phyloP scores from a whole-genome alignment of 345 rosid species.

The Eucalyptus cloeziana region DNA sequence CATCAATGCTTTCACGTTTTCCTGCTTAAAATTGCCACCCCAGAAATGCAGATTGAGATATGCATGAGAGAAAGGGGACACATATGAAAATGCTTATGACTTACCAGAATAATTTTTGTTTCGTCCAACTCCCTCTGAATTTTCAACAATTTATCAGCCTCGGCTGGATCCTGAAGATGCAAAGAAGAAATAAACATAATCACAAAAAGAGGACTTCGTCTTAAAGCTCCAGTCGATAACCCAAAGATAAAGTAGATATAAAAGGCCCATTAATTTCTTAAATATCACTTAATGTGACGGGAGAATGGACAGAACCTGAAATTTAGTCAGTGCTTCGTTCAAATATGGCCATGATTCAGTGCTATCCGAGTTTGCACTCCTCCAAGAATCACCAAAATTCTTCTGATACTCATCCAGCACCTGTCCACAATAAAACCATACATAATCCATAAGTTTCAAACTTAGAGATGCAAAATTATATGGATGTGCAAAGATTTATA shows the following conservation, averaged over 20 bases:
- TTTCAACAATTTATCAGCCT: conserved; percentile 89
- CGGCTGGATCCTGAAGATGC: conserved; percentile 77
- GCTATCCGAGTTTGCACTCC: conserved; percentile 42
- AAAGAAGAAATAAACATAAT: neutral
- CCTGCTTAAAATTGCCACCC: neutral
- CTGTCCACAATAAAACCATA: conserved; percentile 12
- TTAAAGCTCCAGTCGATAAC: neutral
- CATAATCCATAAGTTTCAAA: neutral
- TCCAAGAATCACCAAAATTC: conserved; percentile 84
- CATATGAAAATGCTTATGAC: neutral
- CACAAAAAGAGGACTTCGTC: neutral
- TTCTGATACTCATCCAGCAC: conserved; percentile 89
- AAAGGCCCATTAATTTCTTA: neutral
- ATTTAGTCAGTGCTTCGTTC: conserved; percentile 59
- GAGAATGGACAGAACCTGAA: conserved; percentile 34
- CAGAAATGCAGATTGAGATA: neutral
- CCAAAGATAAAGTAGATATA: neutral
- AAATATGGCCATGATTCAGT: conserved; percentile 72
- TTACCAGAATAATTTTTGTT: conserved; percentile 90
- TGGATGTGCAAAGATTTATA: neutral
- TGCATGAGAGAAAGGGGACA: neutral
- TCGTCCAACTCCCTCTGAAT: conserved; percentile 97
- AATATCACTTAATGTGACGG: neutral
- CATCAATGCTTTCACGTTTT: neutral
- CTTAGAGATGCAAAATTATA: neutral